These are phyloP conservation scores for Conoideocrella luteorostrata DNA, from an alignment of 2,329 filamentous ascomycete genomes.

Conservation along the genomic window DNA sequence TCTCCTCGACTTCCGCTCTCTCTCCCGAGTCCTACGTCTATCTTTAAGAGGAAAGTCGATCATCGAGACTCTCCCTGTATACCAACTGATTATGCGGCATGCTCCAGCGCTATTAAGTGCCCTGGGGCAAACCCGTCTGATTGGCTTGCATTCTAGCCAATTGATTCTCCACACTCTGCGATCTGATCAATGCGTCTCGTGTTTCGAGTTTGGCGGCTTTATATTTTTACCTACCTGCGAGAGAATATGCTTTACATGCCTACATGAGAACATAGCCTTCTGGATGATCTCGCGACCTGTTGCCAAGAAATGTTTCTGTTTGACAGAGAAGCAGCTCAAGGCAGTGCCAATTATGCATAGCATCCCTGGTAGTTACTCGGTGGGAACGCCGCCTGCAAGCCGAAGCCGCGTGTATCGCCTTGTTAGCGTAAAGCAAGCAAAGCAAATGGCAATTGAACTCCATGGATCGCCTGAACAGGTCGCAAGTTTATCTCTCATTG, in stretches of 20 bases:
- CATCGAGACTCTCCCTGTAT: conserved; percentile 24
- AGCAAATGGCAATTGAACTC: conserved; percentile 18
- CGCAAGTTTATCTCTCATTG: not conserved
- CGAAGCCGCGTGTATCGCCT: too few species aligned
- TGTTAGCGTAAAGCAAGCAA: conserved; percentile 22
- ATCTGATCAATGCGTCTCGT: conserved; percentile 20
- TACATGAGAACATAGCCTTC: conserved; percentile 17
- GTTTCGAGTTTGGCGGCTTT: conserved; percentile 21
- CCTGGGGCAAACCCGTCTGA: conserved; percentile 17
- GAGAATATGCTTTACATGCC: conserved; percentile 24
- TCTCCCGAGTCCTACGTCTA: conserved; percentile 21
- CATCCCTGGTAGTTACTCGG: conserved; percentile 19
- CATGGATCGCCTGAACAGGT: conserved; percentile 17
- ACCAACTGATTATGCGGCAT: conserved; percentile 37
- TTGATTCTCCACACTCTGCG: conserved; percentile 17
- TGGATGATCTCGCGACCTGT: conserved; percentile 17
- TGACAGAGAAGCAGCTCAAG: conserved; percentile 16
- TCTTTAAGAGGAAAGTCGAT: conserved; percentile 18
- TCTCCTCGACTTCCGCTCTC: conserved; percentile 22
- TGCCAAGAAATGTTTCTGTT: conserved; percentile 18
- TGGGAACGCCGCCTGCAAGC: too few species aligned
- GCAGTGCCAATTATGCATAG: conserved; percentile 14
- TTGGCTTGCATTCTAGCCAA: conserved; percentile 16
- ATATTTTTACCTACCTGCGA: conserved; percentile 26
- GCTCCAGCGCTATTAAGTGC: conserved; percentile 20